These are phyloP conservation scores for Camellia granthamiana DNA, from an alignment of 148 eudicot species.

Conservation along the genomic window DNA sequence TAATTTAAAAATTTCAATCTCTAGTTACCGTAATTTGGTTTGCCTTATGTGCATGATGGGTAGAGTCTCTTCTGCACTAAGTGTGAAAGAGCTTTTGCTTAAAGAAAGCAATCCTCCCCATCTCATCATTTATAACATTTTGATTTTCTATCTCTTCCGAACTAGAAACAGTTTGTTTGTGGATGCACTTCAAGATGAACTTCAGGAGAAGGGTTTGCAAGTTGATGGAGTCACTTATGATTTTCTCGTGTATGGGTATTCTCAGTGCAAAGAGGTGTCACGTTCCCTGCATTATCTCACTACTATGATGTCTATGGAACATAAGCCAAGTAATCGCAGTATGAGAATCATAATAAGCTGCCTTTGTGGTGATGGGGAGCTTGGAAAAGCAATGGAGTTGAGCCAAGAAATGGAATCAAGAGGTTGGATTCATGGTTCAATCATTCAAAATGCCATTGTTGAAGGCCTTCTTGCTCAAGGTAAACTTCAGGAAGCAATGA, in stretches of 20 bases:
- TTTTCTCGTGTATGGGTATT: slow-evolving; percentile 49
- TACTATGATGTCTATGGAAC: slow-evolving; percentile 37
- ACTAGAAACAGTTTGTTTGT: slow-evolving; percentile 29
- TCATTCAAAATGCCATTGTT: slow-evolving; percentile 42
- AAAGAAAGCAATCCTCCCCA: slow-evolving; percentile 19
- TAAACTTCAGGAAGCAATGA: slow-evolving; percentile 43
- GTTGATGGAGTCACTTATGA: slow-evolving; percentile 53
- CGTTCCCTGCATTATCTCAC: slow-evolving; percentile 38
- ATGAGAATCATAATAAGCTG: slow-evolving; percentile 42
- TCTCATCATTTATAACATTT: slow-evolving; percentile 45
- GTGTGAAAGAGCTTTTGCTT: slow-evolving; percentile 50
- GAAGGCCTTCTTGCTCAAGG: slow-evolving; percentile 44
- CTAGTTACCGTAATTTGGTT: slow-evolving; percentile 45
- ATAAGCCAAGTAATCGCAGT: slow-evolving; percentile 56
- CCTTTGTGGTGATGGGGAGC: slow-evolving; percentile 41
- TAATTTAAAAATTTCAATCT: slow-evolving; percentile 38
- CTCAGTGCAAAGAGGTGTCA: slow-evolving; percentile 29
- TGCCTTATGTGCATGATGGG: slow-evolving; percentile 35
- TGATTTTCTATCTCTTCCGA: slow-evolving; percentile 49
- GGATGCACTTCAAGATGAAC: slow-evolving; percentile 38
- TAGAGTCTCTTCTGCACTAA: slow-evolving; percentile 30
- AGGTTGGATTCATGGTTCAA: slow-evolving; percentile 50
- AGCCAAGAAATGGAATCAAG: slow-evolving; percentile 50
- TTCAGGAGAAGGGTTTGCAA: slow-evolving; percentile 36
- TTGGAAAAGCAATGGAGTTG: slow-evolving; percentile 51